Evolutionary conservation across 768 basidiomycete species (phyloP), one percentile per base, ranked within the genome.

Genomic region (Mrakia blollopis): DNA sequence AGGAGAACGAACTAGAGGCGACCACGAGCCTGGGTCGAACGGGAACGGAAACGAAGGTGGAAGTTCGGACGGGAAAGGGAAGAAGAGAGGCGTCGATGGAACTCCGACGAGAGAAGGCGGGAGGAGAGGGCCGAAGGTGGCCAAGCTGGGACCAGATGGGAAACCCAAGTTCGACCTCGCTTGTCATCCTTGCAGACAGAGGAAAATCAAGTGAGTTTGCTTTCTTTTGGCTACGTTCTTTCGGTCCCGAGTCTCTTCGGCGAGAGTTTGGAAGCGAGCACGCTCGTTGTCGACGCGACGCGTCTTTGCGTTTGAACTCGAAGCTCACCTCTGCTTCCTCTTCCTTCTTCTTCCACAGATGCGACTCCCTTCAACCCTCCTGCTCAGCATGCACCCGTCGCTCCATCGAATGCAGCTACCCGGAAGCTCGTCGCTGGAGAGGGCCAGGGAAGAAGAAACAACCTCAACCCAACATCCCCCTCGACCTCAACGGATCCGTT

Each of bases 121-220:
- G 21, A 44, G 39, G 39, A 37, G 35, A 39, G 21, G 21, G 21
- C 35, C 37, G 13, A 68, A 68, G 37, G 65, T n/a, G 65, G 37
- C n/a, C 39, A 68, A 68, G 37, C 65, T 68, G 25, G 65, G 65
- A 21, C 65, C 65, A 39, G 65, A 68, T 25, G 65, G 65, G 65
- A 68, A 68, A 23, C 65, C 65, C 10, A 41, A 39, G 65, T 5
- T 68, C 37, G 65, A 68, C 39, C 39, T 68, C 35, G 65, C 65
- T 7, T 68, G 65, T 39, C 32, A 44, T 41, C 65, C 65, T 25
- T 68, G 65, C 11, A 39, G 39, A 25, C 35, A 68, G 65, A 68
- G 65, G 39, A 68, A 68, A 25, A 68, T 68, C 14, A 3, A 23
- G 65, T 68, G 37, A 37, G 65, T 68, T 25, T n/a, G 23, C 39